Evolutionary conservation across 75 land plant species (phyloP).

Genomic region (Pseudotsuga menziesii): DNA sequence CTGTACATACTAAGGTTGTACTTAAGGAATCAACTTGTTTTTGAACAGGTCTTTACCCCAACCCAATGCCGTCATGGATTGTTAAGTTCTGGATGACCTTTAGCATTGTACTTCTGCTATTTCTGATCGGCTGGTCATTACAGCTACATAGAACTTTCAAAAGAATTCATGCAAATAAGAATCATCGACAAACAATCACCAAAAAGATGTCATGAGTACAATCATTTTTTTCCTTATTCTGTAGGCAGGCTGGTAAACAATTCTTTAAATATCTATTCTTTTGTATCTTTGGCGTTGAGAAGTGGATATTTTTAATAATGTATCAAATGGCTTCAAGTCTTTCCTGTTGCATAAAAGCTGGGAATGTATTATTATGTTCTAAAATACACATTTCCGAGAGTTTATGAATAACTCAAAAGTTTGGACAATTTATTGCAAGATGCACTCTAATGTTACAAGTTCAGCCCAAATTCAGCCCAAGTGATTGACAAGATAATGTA

Average conservation of each 20-base stretch:
- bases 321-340: slow-evolving; percentile 8
- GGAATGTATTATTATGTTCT: too few species aligned
- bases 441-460: too few species aligned
- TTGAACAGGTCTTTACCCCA: slow-evolving; percentile 72
- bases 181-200: not conserved
- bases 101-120: slow-evolving; percentile 39
- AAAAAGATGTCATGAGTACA: not conserved
- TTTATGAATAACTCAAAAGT: too few species aligned
- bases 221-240: not conserved
- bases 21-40: not conserved
- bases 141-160: slow-evolving; percentile 19
- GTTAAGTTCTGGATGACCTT: slow-evolving; percentile 61
- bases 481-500: too few species aligned
- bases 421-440: too few species aligned
- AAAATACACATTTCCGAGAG: too few species aligned
- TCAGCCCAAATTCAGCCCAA: too few species aligned
- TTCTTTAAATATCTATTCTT: slow-evolving; percentile 12
- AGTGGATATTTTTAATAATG: not conserved
- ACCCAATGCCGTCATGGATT: slow-evolving; percentile 80
- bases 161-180: slow-evolving; percentile 7
- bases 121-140: slow-evolving; percentile 47
- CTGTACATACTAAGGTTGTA: not conserved
- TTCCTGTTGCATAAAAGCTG: too few species aligned
- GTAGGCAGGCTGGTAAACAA: not conserved
- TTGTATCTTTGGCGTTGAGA: not conserved